These are phyloP conservation scores for Populus alba DNA, from an alignment of 345 rosid species.

Conservation along the genomic window DNA sequence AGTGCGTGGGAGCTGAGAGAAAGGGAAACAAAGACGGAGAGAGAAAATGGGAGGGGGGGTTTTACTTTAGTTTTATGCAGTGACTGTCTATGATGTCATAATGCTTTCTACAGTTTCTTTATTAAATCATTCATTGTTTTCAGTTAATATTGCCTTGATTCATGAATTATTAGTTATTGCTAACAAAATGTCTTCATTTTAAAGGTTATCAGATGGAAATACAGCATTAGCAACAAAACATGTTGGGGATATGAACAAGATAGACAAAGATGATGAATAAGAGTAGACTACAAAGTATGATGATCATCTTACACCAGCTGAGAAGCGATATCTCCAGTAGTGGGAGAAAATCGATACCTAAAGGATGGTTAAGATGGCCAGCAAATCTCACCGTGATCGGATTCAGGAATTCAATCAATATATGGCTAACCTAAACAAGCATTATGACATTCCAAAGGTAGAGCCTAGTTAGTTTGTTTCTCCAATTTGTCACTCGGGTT, in stretches of 20 bases:
- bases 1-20: not conserved
- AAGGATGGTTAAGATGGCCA: slow-evolving; percentile 62
- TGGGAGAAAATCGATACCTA: slow-evolving; percentile 54
- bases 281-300: slow-evolving; percentile 33
- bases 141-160: not conserved
- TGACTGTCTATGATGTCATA: not conserved
- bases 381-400: slow-evolving; percentile 72
- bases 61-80: not conserved
- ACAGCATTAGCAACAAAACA: slow-evolving; percentile 11
- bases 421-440: slow-evolving; percentile 82
- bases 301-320: slow-evolving; percentile 58
- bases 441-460: slow-evolving; percentile 80
- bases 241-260: slow-evolving; percentile 32
- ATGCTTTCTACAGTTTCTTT: not conserved
- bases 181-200: not conserved
- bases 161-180: not conserved
- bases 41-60: not conserved
- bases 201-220: slow-evolving; percentile 36
- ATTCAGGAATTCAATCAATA: slow-evolving; percentile 79
- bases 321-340: slow-evolving; percentile 59
- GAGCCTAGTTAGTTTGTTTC: slow-evolving; percentile 54
- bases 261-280: slow-evolving; percentile 33
- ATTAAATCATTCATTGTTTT: not conserved
- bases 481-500: not conserved
- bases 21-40: not conserved